These are phyloP conservation scores for Calocera cornea DNA, from an alignment of 768 basidiomycete genomes.

Conservation along the genomic window DNA sequence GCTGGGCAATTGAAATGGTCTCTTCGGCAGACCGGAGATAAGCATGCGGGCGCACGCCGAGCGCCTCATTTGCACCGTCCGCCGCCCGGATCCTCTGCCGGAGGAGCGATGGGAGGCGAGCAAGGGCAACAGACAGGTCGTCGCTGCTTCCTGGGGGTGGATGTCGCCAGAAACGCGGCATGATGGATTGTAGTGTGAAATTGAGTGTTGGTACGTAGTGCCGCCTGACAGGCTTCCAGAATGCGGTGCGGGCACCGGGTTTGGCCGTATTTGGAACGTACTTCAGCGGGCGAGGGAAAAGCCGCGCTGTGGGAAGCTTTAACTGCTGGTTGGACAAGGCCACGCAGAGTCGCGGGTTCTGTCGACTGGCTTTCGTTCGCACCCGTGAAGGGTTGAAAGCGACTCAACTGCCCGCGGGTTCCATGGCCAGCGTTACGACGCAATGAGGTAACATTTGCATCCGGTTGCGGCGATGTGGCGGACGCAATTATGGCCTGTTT, in stretches of 20 bases:
- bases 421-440: too few species aligned
- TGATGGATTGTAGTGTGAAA: neutral
- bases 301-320: too few species aligned
- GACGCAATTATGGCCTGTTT: slow-evolving; percentile 2
- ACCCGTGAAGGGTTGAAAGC: too few species aligned
- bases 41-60: neutral
- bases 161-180: neutral
- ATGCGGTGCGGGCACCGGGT: neutral
- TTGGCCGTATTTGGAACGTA: neutral
- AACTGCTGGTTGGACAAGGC: too few species aligned
- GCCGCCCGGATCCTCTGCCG: neutral
- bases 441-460: neutral
- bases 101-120: neutral
- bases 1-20: neutral
- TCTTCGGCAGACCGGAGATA: neutral
- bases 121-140: neutral
- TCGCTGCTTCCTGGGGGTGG: neutral
- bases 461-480: neutral
- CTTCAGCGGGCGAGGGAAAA: too few species aligned
- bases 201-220: neutral
- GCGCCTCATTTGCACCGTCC: neutral
- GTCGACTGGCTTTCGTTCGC: too few species aligned
- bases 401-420: too few species aligned
- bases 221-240: neutral
- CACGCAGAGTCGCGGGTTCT: too few species aligned